Evolutionary conservation across 2,329 filamentous ascomycete genomes (phyloP), one percentile per base, ranked within the genome.

Genomic region (Aspergillus niger): DNA sequence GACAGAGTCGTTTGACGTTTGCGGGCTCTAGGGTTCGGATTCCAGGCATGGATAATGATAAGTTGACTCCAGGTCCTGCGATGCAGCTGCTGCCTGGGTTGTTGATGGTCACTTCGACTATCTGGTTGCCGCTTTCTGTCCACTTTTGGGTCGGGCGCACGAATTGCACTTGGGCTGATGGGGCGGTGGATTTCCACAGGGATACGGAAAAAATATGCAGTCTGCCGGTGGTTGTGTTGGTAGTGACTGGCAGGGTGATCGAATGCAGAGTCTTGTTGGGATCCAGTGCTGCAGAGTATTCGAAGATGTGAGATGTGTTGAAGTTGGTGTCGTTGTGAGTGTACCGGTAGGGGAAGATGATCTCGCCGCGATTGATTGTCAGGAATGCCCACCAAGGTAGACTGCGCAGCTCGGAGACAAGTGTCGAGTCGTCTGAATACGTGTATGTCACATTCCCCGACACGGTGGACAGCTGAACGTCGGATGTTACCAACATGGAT

Each of bases 241-340:
- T 55, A 1, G 52, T 55, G 11, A 44, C 26, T n/a, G 52, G 52
- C 2, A 55, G 38, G 1, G 52, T 55, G 13, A 55, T 43, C 6
- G 52, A 55, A 20, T 20, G 38, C 1, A 55, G 39, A 5, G 38
- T 44, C 10, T 32, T 55, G 24, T 15, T 41, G 15, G 52, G n/a
- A 17, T 55, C 10, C 24, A 55, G 5, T 8, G 52, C 52, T 11
- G 52, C 52, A 7, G 52, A 44, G 17, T 55, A 55, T 24, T 55
- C 52, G 38, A 55, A 55, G 22, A 55, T 55, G 52, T 55, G 52
- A 3, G 52, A 55, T 15, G 52, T 55, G 52, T 55, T 55, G 38
- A 55, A 55, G 2, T 55, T 55, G 26, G 52, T 55, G 15, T 55
- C 52, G 8, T 44, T 55, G 36, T 15, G 20, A 1, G 52, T 55